phyloP scores from a whole-genome alignment of 306 rosid genomes.

The Quercus ilex region DNA sequence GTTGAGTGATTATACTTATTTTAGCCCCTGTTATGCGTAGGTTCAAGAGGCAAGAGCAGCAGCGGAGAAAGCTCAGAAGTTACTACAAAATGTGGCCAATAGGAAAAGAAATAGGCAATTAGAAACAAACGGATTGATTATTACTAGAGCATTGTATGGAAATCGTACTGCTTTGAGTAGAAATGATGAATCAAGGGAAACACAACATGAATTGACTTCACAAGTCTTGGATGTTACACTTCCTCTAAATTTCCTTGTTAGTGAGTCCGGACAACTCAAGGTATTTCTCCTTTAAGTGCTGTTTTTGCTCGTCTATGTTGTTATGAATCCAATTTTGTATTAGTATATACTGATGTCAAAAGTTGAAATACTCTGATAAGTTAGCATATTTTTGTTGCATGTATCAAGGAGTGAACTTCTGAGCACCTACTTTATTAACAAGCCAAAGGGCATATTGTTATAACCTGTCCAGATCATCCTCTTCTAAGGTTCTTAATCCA shows the following conservation, averaged over 20 bases:
- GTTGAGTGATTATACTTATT: not conserved
- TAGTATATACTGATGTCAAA: not conserved
- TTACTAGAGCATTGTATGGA: constrained; percentile 75
- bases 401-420: not conserved
- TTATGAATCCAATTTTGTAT: no score
- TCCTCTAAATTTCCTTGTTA: constrained; percentile 86
- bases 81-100: constrained; percentile 74
- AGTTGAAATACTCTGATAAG: not conserved
- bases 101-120: constrained; percentile 78
- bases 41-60: constrained; percentile 73
- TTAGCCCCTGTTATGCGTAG: constrained; percentile 29
- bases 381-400: not conserved
- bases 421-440: not conserved
- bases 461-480: not conserved
- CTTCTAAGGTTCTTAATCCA: not conserved
- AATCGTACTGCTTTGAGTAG: constrained; percentile 45
- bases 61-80: constrained; percentile 88
- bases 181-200: constrained; percentile 40
- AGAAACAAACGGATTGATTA: constrained; percentile 73
- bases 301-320: not conserved
- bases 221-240: constrained; percentile 73
- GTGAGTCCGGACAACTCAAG: constrained; percentile 86
- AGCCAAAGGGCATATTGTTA: not conserved
- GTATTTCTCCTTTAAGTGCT: constrained; percentile 23
- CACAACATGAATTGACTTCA: constrained; percentile 46